Percentiles rank a stretch among this genome's conserved stretches.
These are phyloP conservation scores for Pseudotsuga menziesii DNA, from an alignment of 75 land plant species.

Conservation along the genomic window DNA sequence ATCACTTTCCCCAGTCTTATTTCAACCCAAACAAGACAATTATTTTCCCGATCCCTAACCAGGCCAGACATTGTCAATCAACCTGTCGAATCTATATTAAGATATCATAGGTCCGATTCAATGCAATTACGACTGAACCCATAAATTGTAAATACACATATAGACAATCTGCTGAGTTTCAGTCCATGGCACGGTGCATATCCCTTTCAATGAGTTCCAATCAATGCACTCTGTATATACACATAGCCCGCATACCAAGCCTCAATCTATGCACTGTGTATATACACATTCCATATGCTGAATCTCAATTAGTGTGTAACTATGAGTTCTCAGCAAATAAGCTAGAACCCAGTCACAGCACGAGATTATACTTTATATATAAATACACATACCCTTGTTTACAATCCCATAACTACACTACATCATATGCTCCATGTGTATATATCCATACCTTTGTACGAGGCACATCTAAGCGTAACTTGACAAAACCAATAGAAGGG, in stretches of 20 bases:
- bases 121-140: no score
- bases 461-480: conserved; percentile 60
- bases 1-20: background rate
- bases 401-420: background rate
- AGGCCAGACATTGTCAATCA: no score
- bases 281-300: background rate
- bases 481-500: conserved; percentile 83
- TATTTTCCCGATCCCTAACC: no score
- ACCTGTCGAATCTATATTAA: no score
- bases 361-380: background rate
- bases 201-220: background rate
- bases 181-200: background rate
- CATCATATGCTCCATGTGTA: background rate
- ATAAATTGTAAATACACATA: background rate
- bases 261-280: background rate
- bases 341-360: background rate
- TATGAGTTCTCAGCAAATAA: background rate
- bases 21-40: background rate
- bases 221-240: background rate
- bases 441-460: conserved; percentile 44
- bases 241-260: background rate
- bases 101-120: no score
- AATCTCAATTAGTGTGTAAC: background rate
- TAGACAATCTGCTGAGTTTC: conserved; percentile 3
- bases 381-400: no score